A percentile compares a stretch with the other conserved stretches of the same genome.
Evolutionary conservation across 2,329 filamentous ascomycete genomes (phyloP).

Genomic region (Calonectria fujianensis): DNA sequence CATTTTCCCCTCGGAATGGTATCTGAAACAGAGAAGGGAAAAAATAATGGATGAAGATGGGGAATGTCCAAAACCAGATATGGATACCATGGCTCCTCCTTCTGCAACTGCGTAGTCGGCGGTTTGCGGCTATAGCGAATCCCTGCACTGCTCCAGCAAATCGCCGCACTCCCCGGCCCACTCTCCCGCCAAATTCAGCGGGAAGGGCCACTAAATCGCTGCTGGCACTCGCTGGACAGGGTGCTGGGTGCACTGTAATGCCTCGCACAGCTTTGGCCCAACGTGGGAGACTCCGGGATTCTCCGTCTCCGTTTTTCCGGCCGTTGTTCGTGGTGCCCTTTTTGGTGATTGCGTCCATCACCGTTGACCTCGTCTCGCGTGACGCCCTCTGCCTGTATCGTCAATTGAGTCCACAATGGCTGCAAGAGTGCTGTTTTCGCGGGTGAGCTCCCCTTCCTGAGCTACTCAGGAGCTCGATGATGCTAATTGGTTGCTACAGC

Average conservation of each 20-base stretch:
- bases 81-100: slow-evolving; percentile 29
- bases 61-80: slow-evolving; percentile 28
- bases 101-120: slow-evolving; percentile 38
- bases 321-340: slow-evolving; percentile 47
- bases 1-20: neutral
- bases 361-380: slow-evolving; percentile 53
- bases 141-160: slow-evolving; percentile 36
- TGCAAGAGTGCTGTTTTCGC: slow-evolving; percentile 75
- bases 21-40: slow-evolving; percentile 28
- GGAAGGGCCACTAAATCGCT: slow-evolving; percentile 22
- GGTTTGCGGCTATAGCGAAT: slow-evolving; percentile 39
- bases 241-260: slow-evolving; percentile 11
- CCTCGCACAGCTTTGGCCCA: slow-evolving; percentile 44
- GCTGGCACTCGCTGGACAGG: slow-evolving; percentile 16
- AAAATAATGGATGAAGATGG: slow-evolving; percentile 39
- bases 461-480: slow-evolving; percentile 42
- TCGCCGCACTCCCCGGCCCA: slow-evolving; percentile 23
- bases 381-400: slow-evolving; percentile 52
- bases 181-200: slow-evolving; percentile 12
- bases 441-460: slow-evolving; percentile 63
- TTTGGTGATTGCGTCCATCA: slow-evolving; percentile 47
- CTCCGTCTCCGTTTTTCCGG: slow-evolving; percentile 57
- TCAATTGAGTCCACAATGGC: slow-evolving; percentile 75
- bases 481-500: slow-evolving; percentile 63
- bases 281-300: slow-evolving; percentile 50